These are phyloP conservation scores for Vitis rotundifolia DNA, from an alignment of 164 flowering plant species.

Conservation along the genomic window DNA sequence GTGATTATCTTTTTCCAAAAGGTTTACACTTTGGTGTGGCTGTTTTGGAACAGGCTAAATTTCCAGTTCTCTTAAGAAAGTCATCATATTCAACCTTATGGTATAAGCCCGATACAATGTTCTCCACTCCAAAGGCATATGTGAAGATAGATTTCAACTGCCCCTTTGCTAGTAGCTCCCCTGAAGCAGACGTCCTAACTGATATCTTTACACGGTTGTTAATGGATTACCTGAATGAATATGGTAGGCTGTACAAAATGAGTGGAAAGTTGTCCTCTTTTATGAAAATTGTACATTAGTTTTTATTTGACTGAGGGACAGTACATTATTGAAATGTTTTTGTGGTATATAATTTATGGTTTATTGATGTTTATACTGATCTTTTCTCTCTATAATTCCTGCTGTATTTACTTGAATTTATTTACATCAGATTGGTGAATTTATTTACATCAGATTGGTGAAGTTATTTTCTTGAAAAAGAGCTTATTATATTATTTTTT, in stretches of 20 bases:
- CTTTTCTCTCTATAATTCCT: neutral
- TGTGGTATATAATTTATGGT: neutral
- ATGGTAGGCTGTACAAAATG: constrained; percentile 55
- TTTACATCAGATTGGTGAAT: neutral
- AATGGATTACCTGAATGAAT: constrained; percentile 96
- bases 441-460: neutral
- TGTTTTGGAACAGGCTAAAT: constrained; percentile 44
- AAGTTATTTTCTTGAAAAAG: constrained; percentile 1
- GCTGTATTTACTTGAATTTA: too few relatives aligned
- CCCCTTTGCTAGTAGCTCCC: constrained; percentile 70
- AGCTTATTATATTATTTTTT: neutral
- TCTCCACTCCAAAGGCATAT: constrained; percentile 81
- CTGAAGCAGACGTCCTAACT: constrained; percentile 81
- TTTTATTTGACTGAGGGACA: neutral
- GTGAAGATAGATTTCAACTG: constrained; percentile 83
- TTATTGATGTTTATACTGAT: neutral
- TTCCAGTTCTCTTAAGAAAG: constrained; percentile 67
- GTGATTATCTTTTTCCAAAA: neutral
- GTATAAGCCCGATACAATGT: constrained; percentile 89
- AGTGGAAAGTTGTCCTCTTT: neutral
- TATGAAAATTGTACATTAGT: neutral
- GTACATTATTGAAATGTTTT: too few relatives aligned
- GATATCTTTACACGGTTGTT: constrained; percentile 69
- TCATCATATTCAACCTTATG: constrained; percentile 75
- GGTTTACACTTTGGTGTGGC: constrained; percentile 4